These are phyloP conservation scores for Conringia planisiliqua DNA, from an alignment of 345 rosid species.

Conservation along the genomic window DNA sequence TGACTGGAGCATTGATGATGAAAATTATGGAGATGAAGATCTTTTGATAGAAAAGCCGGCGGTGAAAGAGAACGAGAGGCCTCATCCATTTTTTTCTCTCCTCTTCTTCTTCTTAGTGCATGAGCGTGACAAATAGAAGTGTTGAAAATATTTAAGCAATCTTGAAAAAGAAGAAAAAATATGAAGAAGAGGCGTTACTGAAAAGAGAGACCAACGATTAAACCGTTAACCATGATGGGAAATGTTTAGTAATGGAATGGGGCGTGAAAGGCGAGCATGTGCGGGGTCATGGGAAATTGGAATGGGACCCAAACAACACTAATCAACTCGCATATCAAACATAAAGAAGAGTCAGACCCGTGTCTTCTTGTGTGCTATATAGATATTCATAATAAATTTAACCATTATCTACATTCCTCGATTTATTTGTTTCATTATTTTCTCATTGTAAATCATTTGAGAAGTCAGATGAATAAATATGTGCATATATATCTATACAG, in stretches of 20 bases:
- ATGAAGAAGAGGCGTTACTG: background rate
- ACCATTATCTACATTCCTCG: background rate
- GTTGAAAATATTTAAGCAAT: background rate
- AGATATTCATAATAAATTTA: background rate
- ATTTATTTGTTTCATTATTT: too few relatives aligned
- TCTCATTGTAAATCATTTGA: background rate
- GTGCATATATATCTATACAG: too few relatives aligned
- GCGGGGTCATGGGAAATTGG: background rate
- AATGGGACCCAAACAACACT: conserved; percentile 13
- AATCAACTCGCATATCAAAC: background rate
- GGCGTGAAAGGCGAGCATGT: conserved; percentile 7
- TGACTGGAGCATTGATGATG: conserved; percentile 19
- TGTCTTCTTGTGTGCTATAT: background rate
- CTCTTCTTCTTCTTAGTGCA: background rate
- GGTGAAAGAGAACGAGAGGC: conserved; percentile 48
- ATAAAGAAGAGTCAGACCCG: background rate
- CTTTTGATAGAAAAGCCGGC: background rate
- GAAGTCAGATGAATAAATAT: too few relatives aligned
- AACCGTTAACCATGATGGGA: background rate
- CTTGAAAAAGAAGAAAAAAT: background rate
- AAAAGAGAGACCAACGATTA: background rate
- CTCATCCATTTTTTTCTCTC: conserved; percentile 47
- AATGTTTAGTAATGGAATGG: background rate
- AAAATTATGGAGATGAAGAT: conserved; percentile 31
- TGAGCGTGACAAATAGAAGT: background rate